Evolutionary conservation across 345 rosid species (phyloP), one percentile per base, ranked within the genome.

Genomic region (Erucastrum elatum): DNA sequence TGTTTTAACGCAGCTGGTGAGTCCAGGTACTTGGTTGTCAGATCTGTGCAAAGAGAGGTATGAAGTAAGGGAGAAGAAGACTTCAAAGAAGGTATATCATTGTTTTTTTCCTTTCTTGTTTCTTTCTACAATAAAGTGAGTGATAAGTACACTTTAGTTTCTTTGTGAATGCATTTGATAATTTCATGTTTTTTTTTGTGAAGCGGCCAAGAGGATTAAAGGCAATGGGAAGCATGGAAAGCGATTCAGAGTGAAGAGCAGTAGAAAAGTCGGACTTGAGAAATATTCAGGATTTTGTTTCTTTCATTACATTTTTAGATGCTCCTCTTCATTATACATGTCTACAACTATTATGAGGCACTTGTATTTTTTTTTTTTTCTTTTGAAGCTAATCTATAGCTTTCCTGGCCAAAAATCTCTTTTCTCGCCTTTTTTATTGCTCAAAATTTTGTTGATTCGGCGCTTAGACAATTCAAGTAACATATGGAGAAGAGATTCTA

Each of bases 1-100:
- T 77, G 27, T 12, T 64, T 46, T 46, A 70, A 46, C 59, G 84
- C 86, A 91, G 98, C 76, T 90, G 86, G 97, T 84, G 73, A 90
- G 96, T 82, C 98, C 97, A 17, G 98, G 98, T 71, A 86, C 89
- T 33, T 94, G 97, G 98, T 78, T 94, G 81, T 87, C 97, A 7
- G 97, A 92, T 76, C 68, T 92, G 27, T 87, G 92, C 79, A 91
- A 85, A 63, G 96, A 94, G 86, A 86, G 96, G 66, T 91, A 94
- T 70, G 96, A 91, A 86, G 97, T 94, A 25, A 86, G 96, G 80
- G 98, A 94, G 88, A 94, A 92, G 86, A 91, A 89, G 82, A 80
- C 94, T 68, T 89, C 97, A 49, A 94, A 91, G 85, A 94, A 89
- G 97, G 98, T 94, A 78, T 67, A 10, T 10, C 12, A 3, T 58